Evolutionary conservation across 768 basidiomycete species (phyloP), one percentile per base, ranked within the genome.

Genomic region (Wakefieldia striispora): DNA sequence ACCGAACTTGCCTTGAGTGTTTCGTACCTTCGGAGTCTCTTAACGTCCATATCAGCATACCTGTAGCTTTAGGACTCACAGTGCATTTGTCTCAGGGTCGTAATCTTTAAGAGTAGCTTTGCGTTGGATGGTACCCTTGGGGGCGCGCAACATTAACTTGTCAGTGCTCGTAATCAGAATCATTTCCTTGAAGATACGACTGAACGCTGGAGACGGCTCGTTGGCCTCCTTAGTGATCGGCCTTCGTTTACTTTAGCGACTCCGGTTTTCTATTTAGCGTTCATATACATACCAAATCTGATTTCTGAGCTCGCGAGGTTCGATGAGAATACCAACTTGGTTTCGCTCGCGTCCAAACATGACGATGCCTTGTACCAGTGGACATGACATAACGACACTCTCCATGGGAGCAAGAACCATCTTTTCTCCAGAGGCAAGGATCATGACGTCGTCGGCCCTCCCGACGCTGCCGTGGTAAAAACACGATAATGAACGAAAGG

Each of bases 121-220:
- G 24, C 52, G 49, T 35, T 51, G 56, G 4, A 63, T 49, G 3
- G 57, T 67, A 2, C 61, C 68, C 37, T 70, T 70, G 1, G 60
- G 66, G 1, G 77, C 64, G 37, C 73, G 68, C 11, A 62, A 57
- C 23, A 81, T 55, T 1, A 78, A 78, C 48, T 76, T 76, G 1
- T 58, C 63, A 23, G 62, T 39, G 0, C 58, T 53, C 0, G 76
- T 61, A 13, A 79, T 59, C 13, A 80, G 29, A 36, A 81, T 78
- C 78, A 80, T 75, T 56, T 81, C 75, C 59, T 75, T 76, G 67
- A 73, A 77, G 6, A 77, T 67, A 8, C 71, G 61, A 29, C 73
- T 74, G 39, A 71, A 75, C 0, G 70, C 59, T 0, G 75, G 76
- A 0, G 73, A 65, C 0, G 52, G 50, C 14, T 43, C 51, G 49